Evolutionary conservation across 1,284 basidiomycete species (phyloP).

Genomic region (Moniliophthora roreri): DNA sequence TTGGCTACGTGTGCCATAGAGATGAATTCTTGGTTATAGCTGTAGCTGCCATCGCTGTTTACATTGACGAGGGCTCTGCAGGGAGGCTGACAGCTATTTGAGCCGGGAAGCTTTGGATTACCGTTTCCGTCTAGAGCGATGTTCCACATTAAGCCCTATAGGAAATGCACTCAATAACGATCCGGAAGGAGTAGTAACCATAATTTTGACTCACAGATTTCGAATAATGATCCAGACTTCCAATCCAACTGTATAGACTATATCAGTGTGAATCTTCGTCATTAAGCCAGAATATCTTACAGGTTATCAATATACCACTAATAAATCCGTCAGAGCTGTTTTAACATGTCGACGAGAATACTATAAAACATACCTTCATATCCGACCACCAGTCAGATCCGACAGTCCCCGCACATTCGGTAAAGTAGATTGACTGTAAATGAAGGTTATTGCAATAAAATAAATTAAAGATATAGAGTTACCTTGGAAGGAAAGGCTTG

Average conservation of each 20-base stretch:
- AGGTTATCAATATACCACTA: conserved; percentile 60
- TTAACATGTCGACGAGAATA: background rate
- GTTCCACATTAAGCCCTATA: conserved; percentile 54
- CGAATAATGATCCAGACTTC: conserved; percentile 12
- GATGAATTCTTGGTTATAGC: conserved; percentile 12
- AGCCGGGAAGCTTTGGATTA: conserved; percentile 45
- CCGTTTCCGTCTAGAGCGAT: conserved; percentile 48
- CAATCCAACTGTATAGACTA: conserved; percentile 11
- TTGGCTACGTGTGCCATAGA: conserved; percentile 13
- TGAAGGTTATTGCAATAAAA: background rate
- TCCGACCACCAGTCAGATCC: conserved; percentile 57
- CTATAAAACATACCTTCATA: conserved; percentile 39
- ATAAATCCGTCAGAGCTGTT: background rate
- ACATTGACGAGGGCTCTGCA: conserved; percentile 8
- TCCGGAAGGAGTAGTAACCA: background rate
- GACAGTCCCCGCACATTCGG: conserved; percentile 26
- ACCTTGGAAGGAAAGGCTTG: conserved; percentile 28
- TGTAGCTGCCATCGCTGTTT: background rate
- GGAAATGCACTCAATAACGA: background rate
- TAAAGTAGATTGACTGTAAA: conserved; percentile 18
- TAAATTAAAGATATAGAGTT: conserved; percentile 10
- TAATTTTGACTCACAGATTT: background rate
- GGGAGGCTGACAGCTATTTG: conserved; percentile 29
- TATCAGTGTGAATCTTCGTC: too few relatives aligned
- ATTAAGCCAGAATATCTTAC: conserved; percentile 26